A percentile compares a stretch with the other conserved stretches of the same genome.
Conservation (phyloP, 106 monocot genomes). For the Allium sativum region DNA sequence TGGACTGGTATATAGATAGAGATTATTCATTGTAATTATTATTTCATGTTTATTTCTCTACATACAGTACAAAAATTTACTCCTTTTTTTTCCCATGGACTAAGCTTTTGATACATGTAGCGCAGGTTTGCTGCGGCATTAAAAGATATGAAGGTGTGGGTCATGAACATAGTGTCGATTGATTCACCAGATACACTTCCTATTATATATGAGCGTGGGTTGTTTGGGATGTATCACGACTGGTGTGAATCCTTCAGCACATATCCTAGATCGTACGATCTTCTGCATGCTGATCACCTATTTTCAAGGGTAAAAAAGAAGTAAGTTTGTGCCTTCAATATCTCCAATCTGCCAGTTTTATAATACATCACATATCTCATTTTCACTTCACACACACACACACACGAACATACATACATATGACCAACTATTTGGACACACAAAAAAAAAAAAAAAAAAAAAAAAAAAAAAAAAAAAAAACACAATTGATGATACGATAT, state of each 20-base stretch:
- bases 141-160: conserved; percentile 42
- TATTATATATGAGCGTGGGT: conserved; percentile 22
- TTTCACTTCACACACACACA: no score
- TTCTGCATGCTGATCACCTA: conserved; percentile 22
- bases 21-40: no score
- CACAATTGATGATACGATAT: no score
- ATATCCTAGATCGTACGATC: conserved; percentile 26
- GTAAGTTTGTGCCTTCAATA: conserved; percentile 7
- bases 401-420: no score
- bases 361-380: no score
- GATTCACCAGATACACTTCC: conserved; percentile 37
- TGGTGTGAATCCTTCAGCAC: conserved; percentile 29
- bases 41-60: not conserved
- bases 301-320: conserved; percentile 36
- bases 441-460: no score
- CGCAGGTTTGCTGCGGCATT: conserved; percentile 50
- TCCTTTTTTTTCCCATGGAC: not conserved
- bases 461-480: no score
- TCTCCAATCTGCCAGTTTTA: not conserved
- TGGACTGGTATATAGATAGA: no score
- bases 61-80: not conserved
- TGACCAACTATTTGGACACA: no score
- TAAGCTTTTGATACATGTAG: not conserved
- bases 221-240: conserved; percentile 30
- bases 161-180: conserved; percentile 46